Base-by-base conservation (phyloP, 2,329 filamentous ascomycete genomes). In the Neonectria hederae region DNA sequence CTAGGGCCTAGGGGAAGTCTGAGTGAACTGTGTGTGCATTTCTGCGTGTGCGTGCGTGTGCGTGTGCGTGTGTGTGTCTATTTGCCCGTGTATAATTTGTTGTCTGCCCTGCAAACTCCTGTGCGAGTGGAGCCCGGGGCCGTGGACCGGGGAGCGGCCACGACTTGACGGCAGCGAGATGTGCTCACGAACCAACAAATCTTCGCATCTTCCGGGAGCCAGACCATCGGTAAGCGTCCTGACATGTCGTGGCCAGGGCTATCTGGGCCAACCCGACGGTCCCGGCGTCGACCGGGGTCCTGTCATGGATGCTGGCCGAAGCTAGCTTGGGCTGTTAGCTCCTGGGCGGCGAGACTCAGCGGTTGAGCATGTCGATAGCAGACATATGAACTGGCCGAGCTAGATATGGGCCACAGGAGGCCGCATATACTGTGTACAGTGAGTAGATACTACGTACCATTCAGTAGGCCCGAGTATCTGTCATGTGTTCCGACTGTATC, bases 201-300 rank as follows among this genome's bases (percentile, higher is more conserved):
- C 5, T 40, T n/a, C 28, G 19, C 28, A n/a, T 21, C 48, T 56
- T 21, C 48, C 42, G 40, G 21, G 62, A 64, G 62, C 62, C 62
- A 56, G 43, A 49, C 62, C 38, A 55, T 55, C 62, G 62, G 62
- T 60, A 64, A 64, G 56, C 56, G 51, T 49, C 40, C 48, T 48
- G 28, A n/a, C 53, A 42, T 28, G 51, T 38, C 42, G 42, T 7
- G 51, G 43, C 30, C 26, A 19, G 17, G 24, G 22, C 14, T 24
- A 3, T 19, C n/a, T 13, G 6, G 17, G 17, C n/a, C n/a, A 32
- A 32, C 26, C 48, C 48, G 48, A 51, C 26, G 48, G 28, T 51
- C 26, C 48, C 48, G 48, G 48, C 6, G 48, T 49, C 26, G 48
- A 35, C 48, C 22, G n/a, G 48, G 48, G 28, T 48, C 22, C 1